Evolutionary conservation across 2,329 filamentous ascomycete species (phyloP).

Genomic region (Ceratocystis alfenasii): DNA sequence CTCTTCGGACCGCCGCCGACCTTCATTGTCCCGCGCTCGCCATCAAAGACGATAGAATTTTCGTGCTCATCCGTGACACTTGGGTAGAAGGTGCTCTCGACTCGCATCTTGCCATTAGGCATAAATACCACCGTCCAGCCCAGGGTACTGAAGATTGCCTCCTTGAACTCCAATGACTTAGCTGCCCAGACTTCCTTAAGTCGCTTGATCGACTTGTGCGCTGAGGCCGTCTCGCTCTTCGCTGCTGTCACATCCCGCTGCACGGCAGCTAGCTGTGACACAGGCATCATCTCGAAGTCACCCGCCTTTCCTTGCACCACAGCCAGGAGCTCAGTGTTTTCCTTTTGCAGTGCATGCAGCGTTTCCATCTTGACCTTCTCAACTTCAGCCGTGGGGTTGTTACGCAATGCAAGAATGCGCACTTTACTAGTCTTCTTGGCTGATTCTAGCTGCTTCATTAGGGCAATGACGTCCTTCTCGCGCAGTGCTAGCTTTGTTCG

Average conservation of each 20-base stretch:
- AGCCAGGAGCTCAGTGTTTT: slow-evolving; percentile 71
- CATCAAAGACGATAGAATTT: slow-evolving; percentile 73
- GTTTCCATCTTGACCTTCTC: slow-evolving; percentile 77
- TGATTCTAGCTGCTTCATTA: slow-evolving; percentile 57
- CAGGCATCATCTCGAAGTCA: slow-evolving; percentile 56
- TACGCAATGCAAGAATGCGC: slow-evolving; percentile 71
- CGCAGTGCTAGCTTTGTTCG: slow-evolving; percentile 60
- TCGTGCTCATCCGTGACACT: slow-evolving; percentile 56
- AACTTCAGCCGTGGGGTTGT: slow-evolving; percentile 80
- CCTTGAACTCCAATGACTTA: slow-evolving; percentile 89
- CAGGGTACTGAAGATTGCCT: slow-evolving; percentile 81
- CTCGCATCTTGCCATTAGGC: slow-evolving; percentile 90
- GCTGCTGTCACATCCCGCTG: slow-evolving; percentile 64
- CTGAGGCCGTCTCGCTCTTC: slow-evolving; percentile 54
- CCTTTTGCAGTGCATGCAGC: slow-evolving; percentile 61
- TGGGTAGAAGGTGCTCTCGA: slow-evolving; percentile 75
- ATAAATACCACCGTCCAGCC: slow-evolving; percentile 95
- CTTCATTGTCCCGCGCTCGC: slow-evolving; percentile 95
- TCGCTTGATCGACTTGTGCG: slow-evolving; percentile 71
- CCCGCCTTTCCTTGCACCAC: slow-evolving; percentile 46
- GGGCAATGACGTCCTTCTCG: slow-evolving; percentile 62
- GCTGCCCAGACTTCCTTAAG: slow-evolving; percentile 86
- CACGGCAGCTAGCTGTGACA: slow-evolving; percentile 61
- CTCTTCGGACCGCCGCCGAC: slow-evolving; percentile 81
- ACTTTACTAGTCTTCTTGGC: slow-evolving; percentile 58